Percentiles rank a stretch among this genome's conserved stretches.
phyloP scores from a whole-genome alignment of 169 alveolate species.

The Blepharisma undulans region DNA sequence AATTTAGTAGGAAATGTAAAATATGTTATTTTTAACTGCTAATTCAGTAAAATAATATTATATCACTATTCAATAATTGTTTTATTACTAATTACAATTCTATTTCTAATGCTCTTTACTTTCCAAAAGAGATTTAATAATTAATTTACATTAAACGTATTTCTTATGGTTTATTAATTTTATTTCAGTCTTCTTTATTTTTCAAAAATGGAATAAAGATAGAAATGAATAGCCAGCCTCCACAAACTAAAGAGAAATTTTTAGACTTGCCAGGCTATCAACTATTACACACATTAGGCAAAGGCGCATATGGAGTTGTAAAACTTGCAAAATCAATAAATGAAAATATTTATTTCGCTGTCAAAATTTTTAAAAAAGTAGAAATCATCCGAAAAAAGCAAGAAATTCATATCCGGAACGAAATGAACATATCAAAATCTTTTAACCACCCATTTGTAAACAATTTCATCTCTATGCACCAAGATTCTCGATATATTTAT shows the following conservation, averaged over 20 bases:
- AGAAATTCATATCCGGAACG: slow-evolving; percentile 84
- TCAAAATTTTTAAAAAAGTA: slow-evolving; percentile 84
- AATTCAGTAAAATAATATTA: too few relatives aligned
- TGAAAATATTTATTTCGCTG: slow-evolving; percentile 69
- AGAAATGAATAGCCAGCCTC: not conserved
- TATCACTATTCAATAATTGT: too few relatives aligned
- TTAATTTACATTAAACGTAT: too few relatives aligned
- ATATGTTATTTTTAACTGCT: too few relatives aligned
- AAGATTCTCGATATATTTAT: slow-evolving; percentile 76
- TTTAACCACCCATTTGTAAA: slow-evolving; percentile 43
- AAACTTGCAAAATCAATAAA: slow-evolving; percentile 81
- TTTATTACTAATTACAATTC: too few relatives aligned
- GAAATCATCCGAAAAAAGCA: slow-evolving; percentile 80
- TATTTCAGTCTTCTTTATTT: not conserved
- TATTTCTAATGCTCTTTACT: too few relatives aligned
- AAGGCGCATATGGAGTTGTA: slow-evolving; percentile 95
- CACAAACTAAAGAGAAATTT: not conserved
- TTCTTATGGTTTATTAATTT: not conserved
- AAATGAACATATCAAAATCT: slow-evolving; percentile 64
- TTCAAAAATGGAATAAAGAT: not conserved
- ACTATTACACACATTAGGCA: slow-evolving; percentile 34
- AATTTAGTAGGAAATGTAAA: too few relatives aligned
- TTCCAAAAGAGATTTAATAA: too few relatives aligned
- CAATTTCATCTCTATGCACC: slow-evolving; percentile 69
- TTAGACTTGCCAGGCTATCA: not conserved